A percentile compares a stretch with the other conserved stretches of the same genome.
Evolutionary conservation across 345 rosid species (phyloP).

Genomic region (Eucalyptus curtisii): DNA sequence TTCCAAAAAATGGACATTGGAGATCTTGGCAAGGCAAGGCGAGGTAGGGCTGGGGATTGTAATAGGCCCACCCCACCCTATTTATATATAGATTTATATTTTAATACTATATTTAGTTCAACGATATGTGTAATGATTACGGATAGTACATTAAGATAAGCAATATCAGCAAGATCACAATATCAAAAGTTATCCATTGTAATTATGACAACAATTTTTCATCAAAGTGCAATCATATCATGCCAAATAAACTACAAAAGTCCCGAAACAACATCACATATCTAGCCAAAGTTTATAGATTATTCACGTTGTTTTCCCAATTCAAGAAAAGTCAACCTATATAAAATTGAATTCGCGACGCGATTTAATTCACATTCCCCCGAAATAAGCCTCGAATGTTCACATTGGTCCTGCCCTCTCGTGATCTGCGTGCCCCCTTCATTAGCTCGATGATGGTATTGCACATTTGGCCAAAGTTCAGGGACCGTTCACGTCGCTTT

Average conservation of each 20-base stretch:
- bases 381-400: no score
- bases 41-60: no score
- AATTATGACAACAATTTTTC: not conserved
- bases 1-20: not conserved
- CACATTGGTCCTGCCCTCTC: fast-evolving
- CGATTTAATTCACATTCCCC: no score
- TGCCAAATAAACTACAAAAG: not conserved
- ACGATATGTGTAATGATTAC: not conserved
- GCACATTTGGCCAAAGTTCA: no score
- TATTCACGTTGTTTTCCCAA: not conserved
- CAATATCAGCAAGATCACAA: not conserved
- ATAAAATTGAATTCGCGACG: not conserved
- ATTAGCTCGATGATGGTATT: fast-evolving
- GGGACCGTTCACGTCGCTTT: fast-evolving
- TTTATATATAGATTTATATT: no score
- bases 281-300: not conserved
- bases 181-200: not conserved
- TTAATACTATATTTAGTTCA: not conserved
- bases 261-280: no score
- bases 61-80: not conserved
- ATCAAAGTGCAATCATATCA: not conserved
- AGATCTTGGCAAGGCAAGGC: not conserved
- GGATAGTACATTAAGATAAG: not conserved
- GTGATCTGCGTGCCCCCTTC: fast-evolving
- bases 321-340: not conserved